Evolutionary conservation across 1,139 yeast genomes (phyloP), one percentile per base, ranked within the genome.

Genomic region (Eremothecium sinecaudum): DNA sequence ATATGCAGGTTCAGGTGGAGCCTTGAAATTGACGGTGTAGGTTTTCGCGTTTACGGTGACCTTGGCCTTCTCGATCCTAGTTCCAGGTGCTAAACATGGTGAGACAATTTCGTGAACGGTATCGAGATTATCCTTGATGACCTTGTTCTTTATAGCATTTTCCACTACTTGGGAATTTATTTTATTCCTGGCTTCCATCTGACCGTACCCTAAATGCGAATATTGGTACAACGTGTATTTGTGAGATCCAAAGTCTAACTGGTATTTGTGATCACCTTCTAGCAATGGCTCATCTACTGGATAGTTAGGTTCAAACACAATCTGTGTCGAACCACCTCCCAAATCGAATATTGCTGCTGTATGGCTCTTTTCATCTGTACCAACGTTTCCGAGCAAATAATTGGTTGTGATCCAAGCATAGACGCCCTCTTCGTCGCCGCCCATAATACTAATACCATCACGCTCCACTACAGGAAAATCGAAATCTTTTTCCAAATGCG

Each of bases 311-410:
- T 90, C 97, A 59, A 90, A 90, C 4, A 90, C 98, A 62, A 90
- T 86, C 63, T 90, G 99, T 9, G 98, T 90, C 4, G 96, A 86
- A 5, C 97, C 98, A 47, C 99, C 99, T 48, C 99, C 99, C 44
- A 90, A 73, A 57, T 90, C 99, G 56, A 90, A 90, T 10, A 90
- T 94, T 6, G 97, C 98, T 33, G 94, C 94, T 9, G 98, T 90
- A 20, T 90, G 82, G 19, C 63, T 59, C 59, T 75, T 75, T 32
- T 73, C 79, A 14, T 73, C 61, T 18, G 76, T 64, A 18, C 97
- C 97, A 56, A 90, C 84, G 61, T 87, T 87, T 27, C 96, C 96
- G 47, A 90, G 70, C 44, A 90, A 66, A 58, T 78, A 90, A 64
- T 90, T 90, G 35, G 96, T 79, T 24, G 98, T 90, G 56, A 90